Evolutionary conservation across 495 filamentous ascomycete species (phyloP).

Genomic region (Tuber borchii): DNA sequence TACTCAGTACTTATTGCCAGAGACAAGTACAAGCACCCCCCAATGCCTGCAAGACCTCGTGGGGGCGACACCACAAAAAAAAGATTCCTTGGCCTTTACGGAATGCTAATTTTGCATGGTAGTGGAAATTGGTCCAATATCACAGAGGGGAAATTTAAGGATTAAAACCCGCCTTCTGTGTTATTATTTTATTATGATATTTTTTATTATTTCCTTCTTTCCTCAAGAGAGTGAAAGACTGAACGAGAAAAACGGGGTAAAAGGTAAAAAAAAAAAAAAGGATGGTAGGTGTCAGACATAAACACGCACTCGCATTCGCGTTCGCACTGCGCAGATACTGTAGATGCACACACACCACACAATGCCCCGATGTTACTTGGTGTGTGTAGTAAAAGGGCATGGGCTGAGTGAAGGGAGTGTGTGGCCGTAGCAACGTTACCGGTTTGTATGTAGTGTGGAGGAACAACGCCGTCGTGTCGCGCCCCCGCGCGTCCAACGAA

Average conservation of each 20-base stretch:
- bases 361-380: neutral
- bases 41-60: slow-evolving; percentile 19
- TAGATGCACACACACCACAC: neutral
- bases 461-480: slow-evolving; percentile 34
- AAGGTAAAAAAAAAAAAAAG: neutral
- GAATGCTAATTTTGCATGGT: slow-evolving; percentile 22
- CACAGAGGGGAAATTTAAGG: neutral
- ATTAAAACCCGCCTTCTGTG: slow-evolving; percentile 14
- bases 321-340: neutral
- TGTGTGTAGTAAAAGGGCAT: neutral
- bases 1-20: no score
- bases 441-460: slow-evolving; percentile 22
- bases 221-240: neutral
- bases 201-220: slow-evolving; percentile 10
- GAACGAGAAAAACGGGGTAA: neutral
- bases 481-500: slow-evolving; percentile 33
- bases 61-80: slow-evolving; percentile 24
- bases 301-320: neutral
- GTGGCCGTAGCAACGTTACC: slow-evolving; percentile 31
- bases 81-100: slow-evolving; percentile 24
- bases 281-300: neutral
- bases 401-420: neutral
- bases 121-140: slow-evolving; percentile 35
- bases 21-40: neutral
- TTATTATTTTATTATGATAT: slow-evolving; percentile 28